Evolutionary conservation across 2,329 filamentous ascomycete species (phyloP).

Genomic region (Dactylellina parvicollis): DNA sequence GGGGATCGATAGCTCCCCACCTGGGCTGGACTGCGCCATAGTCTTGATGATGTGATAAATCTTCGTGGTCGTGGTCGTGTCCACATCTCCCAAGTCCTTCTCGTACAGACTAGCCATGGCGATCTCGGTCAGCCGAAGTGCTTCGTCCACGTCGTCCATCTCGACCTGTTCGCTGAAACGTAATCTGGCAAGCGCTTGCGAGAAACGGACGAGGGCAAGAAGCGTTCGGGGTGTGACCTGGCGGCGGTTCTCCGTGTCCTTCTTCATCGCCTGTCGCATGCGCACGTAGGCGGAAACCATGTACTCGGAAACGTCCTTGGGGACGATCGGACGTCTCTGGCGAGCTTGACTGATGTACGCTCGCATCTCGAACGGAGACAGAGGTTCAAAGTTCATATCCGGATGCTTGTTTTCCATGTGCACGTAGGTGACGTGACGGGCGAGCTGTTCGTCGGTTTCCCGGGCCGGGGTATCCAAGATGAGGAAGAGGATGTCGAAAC

Average conservation of each 20-base stretch:
- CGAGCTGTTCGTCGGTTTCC: slow-evolving; percentile 90
- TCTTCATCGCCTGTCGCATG: slow-evolving; percentile 89
- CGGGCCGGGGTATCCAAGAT: slow-evolving; percentile 93
- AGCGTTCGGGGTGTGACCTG: slow-evolving; percentile 94
- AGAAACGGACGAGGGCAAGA: slow-evolving; percentile 88
- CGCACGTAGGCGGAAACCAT: slow-evolving; percentile 96
- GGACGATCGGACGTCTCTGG: slow-evolving; percentile 85
- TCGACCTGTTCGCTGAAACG: slow-evolving; percentile 86
- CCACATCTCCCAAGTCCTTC: slow-evolving; percentile 67
- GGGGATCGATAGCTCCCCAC: slow-evolving; percentile 81
- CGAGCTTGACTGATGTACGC: slow-evolving; percentile 95
- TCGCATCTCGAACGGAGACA: slow-evolving; percentile 90
- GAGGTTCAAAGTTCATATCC: slow-evolving; percentile 70
- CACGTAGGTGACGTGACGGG: slow-evolving; percentile 93
- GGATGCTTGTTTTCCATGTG: slow-evolving; percentile 97
- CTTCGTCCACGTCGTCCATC: slow-evolving; percentile 94
- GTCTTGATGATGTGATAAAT: slow-evolving; percentile 95
- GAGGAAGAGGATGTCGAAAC: slow-evolving; percentile 96
- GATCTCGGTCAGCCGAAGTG: slow-evolving; percentile 87
- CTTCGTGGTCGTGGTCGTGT: slow-evolving; percentile 82
- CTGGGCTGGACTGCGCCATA: slow-evolving; percentile 78
- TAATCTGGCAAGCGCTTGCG: slow-evolving; percentile 90
- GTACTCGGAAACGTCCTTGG: slow-evolving; percentile 88
- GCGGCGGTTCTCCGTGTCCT: slow-evolving; percentile 81
- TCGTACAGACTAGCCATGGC: slow-evolving; percentile 89